Percentiles rank a stretch among this genome's conserved stretches.
Conservation (phyloP, 2,329 filamentous ascomycete species). For the Colletotrichum sp. region DNA sequence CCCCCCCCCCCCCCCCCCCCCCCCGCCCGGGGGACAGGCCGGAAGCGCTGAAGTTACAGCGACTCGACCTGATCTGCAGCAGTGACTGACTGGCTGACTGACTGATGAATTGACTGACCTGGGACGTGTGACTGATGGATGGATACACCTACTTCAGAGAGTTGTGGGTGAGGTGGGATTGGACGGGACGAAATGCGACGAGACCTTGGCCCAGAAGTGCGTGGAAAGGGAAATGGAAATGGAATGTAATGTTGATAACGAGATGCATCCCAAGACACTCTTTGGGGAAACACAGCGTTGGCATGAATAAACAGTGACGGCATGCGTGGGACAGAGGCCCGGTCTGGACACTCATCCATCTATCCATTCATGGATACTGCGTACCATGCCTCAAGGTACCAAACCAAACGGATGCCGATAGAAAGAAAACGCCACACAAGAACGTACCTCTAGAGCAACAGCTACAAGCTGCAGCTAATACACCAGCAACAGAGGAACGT, state of each 20-base stretch:
- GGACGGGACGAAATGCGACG: background rate
- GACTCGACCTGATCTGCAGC: background rate
- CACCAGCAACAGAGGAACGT: background rate
- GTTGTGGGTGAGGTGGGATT: background rate
- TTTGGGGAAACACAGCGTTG: background rate
- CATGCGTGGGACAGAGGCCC: background rate
- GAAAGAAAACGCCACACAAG: background rate
- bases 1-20: too few relatives aligned
- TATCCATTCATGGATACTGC: too few relatives aligned
- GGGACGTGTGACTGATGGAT: background rate
- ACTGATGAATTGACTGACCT: background rate
- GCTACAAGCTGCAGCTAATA: background rate
- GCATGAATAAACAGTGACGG: background rate
- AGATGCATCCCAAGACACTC: background rate
- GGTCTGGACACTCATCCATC: background rate
- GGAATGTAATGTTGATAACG: background rate
- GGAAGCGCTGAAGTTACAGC: background rate
- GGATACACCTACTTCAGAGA: too few relatives aligned
- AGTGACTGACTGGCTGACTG: background rate
- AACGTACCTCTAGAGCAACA: background rate
- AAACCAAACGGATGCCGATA: background rate
- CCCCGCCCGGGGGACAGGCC: background rate
- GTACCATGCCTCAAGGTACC: too few relatives aligned
- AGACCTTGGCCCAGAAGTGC: background rate
- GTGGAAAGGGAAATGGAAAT: background rate